phyloP scores from a whole-genome alignment of 2,329 filamentous ascomycete genomes.

The Botrytis porri region DNA sequence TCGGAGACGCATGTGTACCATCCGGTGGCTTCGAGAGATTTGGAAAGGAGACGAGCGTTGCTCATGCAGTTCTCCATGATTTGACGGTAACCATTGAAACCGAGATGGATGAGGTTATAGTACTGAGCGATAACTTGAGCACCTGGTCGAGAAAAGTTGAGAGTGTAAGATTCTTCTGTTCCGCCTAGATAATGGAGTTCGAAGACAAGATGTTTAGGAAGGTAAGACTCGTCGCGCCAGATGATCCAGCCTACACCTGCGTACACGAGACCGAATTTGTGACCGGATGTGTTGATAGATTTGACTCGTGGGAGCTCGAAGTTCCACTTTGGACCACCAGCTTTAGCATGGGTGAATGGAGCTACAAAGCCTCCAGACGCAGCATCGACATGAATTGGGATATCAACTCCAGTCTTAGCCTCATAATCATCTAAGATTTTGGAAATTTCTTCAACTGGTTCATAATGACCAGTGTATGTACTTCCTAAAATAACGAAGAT shows the following conservation, averaged over 20 bases:
- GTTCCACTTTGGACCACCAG: conserved; percentile 59
- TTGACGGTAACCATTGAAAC: conserved; percentile 60
- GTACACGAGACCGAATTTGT: conserved; percentile 63
- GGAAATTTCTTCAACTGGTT: conserved; percentile 66
- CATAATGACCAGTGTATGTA: conserved; percentile 72
- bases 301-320: conserved; percentile 61
- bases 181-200: conserved; percentile 67
- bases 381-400: conserved; percentile 66
- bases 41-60: conserved; percentile 62
- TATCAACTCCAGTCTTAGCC: conserved; percentile 57
- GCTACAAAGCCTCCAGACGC: conserved; percentile 61
- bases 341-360: conserved; percentile 56
- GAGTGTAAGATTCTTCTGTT: conserved; percentile 67
- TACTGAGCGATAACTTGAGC: conserved; percentile 70
- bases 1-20: conserved; percentile 65
- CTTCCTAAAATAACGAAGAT: conserved; percentile 69
- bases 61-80: conserved; percentile 65
- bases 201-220: conserved; percentile 67
- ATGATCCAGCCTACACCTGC: conserved; percentile 69
- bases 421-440: conserved; percentile 63
- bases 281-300: conserved; percentile 63
- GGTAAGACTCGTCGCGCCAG: conserved; percentile 62
- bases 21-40: conserved; percentile 60
- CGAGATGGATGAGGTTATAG: conserved; percentile 69
- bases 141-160: conserved; percentile 71